Percentiles rank a stretch among this genome's conserved stretches.
Conservation (phyloP, 2,329 filamentous ascomycete species). For the Sclerotiophoma versabilis region DNA sequence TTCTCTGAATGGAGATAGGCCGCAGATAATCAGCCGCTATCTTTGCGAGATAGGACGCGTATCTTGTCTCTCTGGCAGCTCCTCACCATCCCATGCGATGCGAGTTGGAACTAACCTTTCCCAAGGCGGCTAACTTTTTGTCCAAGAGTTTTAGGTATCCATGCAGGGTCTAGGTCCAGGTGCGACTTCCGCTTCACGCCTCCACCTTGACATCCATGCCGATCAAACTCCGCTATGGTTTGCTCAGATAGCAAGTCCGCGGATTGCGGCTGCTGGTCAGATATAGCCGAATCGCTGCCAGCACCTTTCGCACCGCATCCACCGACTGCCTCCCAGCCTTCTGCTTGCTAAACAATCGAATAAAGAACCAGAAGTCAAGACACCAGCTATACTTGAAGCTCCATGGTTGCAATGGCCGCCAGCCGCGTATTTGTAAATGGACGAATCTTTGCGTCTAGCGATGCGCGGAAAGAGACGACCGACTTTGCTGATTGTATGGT, state of each 20-base stretch:
- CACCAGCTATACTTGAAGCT: not conserved
- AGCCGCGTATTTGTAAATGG: constrained; percentile 17
- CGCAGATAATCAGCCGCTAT: not conserved
- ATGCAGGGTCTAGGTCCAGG: not conserved
- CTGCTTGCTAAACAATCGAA: not conserved
- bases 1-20: not conserved
- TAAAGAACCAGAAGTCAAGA: not conserved
- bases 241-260: not conserved
- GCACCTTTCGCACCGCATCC: not conserved
- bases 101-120: not conserved
- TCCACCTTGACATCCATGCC: not conserved
- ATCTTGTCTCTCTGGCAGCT: not conserved
- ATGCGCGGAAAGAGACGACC: not conserved
- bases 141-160: constrained; percentile 1
- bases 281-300: not conserved
- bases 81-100: not conserved
- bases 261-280: not conserved
- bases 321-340: not conserved
- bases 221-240: not conserved
- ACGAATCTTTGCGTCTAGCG: constrained; percentile 11
- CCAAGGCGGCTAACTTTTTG: not conserved
- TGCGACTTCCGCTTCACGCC: not conserved
- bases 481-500: constrained; percentile 18
- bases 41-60: not conserved
- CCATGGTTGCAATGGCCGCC: not conserved